Base-by-base conservation (phyloP, 192 early-diverging fungal genomes). In the Dissophora ornata region DNA sequence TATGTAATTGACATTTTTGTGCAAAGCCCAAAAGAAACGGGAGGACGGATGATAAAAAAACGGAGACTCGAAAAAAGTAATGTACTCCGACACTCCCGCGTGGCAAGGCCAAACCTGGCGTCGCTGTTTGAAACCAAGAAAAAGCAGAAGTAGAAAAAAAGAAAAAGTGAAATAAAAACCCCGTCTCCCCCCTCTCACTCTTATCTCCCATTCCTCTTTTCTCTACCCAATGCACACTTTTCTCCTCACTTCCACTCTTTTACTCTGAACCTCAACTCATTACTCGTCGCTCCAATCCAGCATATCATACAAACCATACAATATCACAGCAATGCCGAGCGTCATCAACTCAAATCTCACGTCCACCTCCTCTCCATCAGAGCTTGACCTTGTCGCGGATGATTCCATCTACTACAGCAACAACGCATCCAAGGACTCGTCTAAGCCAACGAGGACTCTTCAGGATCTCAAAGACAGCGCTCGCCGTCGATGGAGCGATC, bases 401-500 rank as follows among this genome's bases (percentile, higher is more conserved):
- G 36, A 44, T 10, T 9, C 56, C 7, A 22, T 60, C 57, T 55
- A 38, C 28, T 60, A 48, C 29, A 34, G 26, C n/a, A 1, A 46
- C 57, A 29, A 45, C 18, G 3, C 26, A n/a, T 4, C 54, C 54
- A 57, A 41, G 21, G 54, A 42, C 29, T n/a, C 56, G 16, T 41
- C 57, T 24, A 30, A 18, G 28, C 29, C 57, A 46, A 26, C 57
- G 21, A 40, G n/a, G 10, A 45, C 10, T n/a, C 12, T 60, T 18
- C 44, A 60, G 15, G 44, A 48, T 30, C 44, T 60, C 4, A 60
- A 60, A 22, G 57, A 46, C 24, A 60, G 28, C 29, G 46, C 19
- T 15, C 53, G 44, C 25, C 57, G 57, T 19, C 57, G 57, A 48
- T 60, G 57, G 57, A 21, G 57, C 22, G 57, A 60, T 48, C 57